Percentiles rank a stretch among this genome's conserved stretches.
phyloP scores from a whole-genome alignment of 2,329 filamentous ascomycete species.

The Podosphaera aphanis region DNA sequence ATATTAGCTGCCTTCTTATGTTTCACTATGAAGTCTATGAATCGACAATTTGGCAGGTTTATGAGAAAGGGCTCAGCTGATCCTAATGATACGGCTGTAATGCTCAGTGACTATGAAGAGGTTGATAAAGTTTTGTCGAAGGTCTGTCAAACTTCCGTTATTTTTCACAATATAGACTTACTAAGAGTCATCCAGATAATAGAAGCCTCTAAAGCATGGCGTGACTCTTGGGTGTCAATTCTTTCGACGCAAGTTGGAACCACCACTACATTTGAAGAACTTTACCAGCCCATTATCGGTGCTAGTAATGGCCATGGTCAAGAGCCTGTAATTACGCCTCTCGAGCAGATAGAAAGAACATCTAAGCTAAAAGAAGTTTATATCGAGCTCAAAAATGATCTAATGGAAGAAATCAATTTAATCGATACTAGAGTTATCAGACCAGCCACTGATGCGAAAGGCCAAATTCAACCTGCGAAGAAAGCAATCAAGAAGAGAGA shows the following conservation, averaged over 20 bases:
- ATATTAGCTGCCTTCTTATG: background rate
- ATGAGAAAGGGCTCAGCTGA: slow-evolving; percentile 45
- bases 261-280: slow-evolving; percentile 40
- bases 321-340: slow-evolving; percentile 35
- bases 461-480: slow-evolving; percentile 45
- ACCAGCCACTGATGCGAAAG: slow-evolving; percentile 45
- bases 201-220: slow-evolving; percentile 52
- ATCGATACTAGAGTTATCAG: slow-evolving; percentile 48
- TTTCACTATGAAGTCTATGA: slow-evolving; percentile 40
- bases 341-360: slow-evolving; percentile 37
- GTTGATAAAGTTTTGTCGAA: slow-evolving; percentile 50
- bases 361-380: slow-evolving; percentile 42
- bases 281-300: slow-evolving; percentile 57
- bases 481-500: slow-evolving; percentile 73
- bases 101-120: slow-evolving; percentile 61
- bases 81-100: slow-evolving; percentile 49
- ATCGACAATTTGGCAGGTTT: slow-evolving; percentile 52
- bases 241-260: slow-evolving; percentile 44
- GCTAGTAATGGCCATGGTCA: slow-evolving; percentile 33
- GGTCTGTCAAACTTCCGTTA: slow-evolving; percentile 22
- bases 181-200: slow-evolving; percentile 32
- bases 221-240: slow-evolving; percentile 55
- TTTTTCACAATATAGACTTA: slow-evolving; percentile 2
- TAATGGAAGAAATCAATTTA: slow-evolving; percentile 44
- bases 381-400: slow-evolving; percentile 44